Conservation (phyloP, 768 basidiomycete genomes). For the Boletus reticuloceps region DNA sequence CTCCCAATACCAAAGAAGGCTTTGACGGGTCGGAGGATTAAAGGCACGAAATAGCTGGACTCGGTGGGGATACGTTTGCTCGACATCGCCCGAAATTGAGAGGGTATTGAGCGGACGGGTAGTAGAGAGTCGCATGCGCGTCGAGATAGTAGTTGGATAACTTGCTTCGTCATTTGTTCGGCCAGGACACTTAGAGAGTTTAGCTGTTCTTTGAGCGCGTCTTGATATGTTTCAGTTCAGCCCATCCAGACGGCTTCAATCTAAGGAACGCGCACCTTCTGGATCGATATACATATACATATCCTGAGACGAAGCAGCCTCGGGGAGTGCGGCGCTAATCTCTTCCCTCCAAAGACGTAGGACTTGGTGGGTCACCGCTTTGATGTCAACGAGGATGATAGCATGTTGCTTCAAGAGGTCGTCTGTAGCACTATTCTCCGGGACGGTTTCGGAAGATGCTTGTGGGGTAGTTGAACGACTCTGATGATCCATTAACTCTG, state of each 20-base stretch:
- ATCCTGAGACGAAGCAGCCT: constrained; percentile 33
- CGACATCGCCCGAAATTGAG: constrained; percentile 86
- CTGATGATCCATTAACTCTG: constrained; percentile 18
- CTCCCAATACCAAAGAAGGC: constrained; percentile 65
- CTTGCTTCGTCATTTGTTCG: constrained; percentile 58
- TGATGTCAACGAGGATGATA: constrained; percentile 67
- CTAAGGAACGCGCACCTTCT: constrained; percentile 47
- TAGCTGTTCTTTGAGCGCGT: constrained; percentile 55
- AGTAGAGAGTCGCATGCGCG: constrained; percentile 85
- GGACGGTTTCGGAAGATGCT: constrained; percentile 43
- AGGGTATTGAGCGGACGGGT: constrained; percentile 83
- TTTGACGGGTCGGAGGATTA: constrained; percentile 78
- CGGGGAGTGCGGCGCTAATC: constrained; percentile 60
- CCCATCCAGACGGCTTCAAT: neutral
- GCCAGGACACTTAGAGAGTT: constrained; percentile 47
- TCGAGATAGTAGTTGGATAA: constrained; percentile 67
- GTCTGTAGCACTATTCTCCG: constrained; percentile 58
- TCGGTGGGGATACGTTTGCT: constrained; percentile 69
- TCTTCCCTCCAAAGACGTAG: constrained; percentile 65
- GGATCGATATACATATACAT: constrained; percentile 34
- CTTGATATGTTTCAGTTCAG: constrained; percentile 32
- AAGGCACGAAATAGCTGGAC: constrained; percentile 82
- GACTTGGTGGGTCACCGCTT: constrained; percentile 50
- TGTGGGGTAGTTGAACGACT: constrained; percentile 55
- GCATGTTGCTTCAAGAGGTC: constrained; percentile 69